A percentile compares a stretch with the other conserved stretches of the same genome.
phyloP scores from a whole-genome alignment of 805 yeast genomes.

The Yarrowia sp. region DNA sequence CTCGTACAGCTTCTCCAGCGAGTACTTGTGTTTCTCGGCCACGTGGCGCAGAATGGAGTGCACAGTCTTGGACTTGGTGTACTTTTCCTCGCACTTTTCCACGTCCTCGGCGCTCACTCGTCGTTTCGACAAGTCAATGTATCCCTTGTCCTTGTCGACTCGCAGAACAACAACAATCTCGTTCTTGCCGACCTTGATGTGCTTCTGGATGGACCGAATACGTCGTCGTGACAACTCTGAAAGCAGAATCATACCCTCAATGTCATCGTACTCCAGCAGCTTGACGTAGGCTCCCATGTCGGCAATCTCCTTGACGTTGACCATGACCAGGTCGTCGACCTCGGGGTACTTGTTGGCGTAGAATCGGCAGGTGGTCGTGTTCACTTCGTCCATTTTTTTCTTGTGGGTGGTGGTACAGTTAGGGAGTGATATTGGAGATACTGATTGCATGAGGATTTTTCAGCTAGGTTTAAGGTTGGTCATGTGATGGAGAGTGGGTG shows the following conservation, averaged over 20 bases:
- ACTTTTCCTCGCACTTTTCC: slow-evolving; percentile 94
- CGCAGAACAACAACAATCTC: slow-evolving; percentile 97
- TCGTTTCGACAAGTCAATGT: slow-evolving; percentile 95
- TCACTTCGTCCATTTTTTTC: slow-evolving; percentile 33
- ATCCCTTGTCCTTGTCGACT: slow-evolving; percentile 98
- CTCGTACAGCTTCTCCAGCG: slow-evolving; percentile 81
- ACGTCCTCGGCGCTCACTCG: slow-evolving; percentile 98
- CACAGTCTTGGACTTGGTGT: slow-evolving; percentile 93
- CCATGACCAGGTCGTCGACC: slow-evolving; percentile 98
- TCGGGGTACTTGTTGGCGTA: slow-evolving; percentile 98
- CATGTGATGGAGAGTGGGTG: background rate
- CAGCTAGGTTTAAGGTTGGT: background rate
- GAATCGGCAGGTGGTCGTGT: slow-evolving; percentile 80
- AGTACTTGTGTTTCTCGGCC: slow-evolving; percentile 90
- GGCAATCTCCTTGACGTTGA: slow-evolving; percentile 83
- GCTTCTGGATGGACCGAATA: slow-evolving; percentile 94
- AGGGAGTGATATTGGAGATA: background rate
- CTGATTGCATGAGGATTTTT: slow-evolving; percentile 4
- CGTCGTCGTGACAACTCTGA: slow-evolving; percentile 98
- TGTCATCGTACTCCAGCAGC: slow-evolving; percentile 92
- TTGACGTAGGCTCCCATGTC: slow-evolving; percentile 99
- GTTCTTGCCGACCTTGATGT: slow-evolving; percentile 96
- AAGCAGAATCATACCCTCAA: slow-evolving; percentile 96
- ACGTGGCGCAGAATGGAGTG: slow-evolving; percentile 98
- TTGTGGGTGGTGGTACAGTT: background rate